A percentile compares a stretch with the other conserved stretches of the same genome.
phyloP scores from a whole-genome alignment of 2,329 filamentous ascomycete species.

The Orbilia javanica region DNA sequence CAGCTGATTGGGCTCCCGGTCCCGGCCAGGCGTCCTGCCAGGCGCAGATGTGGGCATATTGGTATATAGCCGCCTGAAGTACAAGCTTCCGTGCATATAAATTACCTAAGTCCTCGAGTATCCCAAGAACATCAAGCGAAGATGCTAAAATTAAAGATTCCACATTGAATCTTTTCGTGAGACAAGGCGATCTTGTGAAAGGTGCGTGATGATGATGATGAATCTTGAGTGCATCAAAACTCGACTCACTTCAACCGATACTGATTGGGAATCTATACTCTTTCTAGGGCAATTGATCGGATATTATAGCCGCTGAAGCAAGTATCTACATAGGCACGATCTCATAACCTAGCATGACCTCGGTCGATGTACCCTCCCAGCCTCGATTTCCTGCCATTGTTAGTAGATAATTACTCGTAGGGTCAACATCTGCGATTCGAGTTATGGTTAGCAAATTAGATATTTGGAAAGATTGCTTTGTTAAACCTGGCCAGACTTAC shows the following conservation, averaged over 20 bases:
- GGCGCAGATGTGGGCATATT: too few species aligned
- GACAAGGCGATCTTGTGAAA: not conserved
- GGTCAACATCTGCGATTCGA: constrained; percentile 73
- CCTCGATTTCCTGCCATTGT: constrained; percentile 91
- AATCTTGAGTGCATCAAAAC: not conserved
- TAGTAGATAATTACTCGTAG: constrained; percentile 89
- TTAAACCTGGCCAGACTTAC: too few species aligned
- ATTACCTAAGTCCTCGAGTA: too few species aligned
- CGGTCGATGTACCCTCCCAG: constrained; percentile 91
- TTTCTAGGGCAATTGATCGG: not conserved
- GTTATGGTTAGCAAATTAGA: not conserved
- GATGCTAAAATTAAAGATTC: too few species aligned
- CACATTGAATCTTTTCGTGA: not conserved
- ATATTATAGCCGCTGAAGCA: not conserved
- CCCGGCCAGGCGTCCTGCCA: too few species aligned
- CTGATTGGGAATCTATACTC: not conserved
- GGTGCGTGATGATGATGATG: not conserved
- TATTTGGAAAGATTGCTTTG: too few species aligned
- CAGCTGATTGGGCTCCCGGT: too few species aligned
- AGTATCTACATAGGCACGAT: constrained; percentile 69
- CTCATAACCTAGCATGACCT: constrained; percentile 94
- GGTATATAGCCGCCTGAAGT: too few species aligned
- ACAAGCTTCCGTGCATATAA: too few species aligned
- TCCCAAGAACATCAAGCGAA: too few species aligned
- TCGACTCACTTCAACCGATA: not conserved